These are phyloP conservation scores for Fusarium brevicatenulatum DNA, from an alignment of 2,329 filamentous ascomycete species.

Conservation along the genomic window DNA sequence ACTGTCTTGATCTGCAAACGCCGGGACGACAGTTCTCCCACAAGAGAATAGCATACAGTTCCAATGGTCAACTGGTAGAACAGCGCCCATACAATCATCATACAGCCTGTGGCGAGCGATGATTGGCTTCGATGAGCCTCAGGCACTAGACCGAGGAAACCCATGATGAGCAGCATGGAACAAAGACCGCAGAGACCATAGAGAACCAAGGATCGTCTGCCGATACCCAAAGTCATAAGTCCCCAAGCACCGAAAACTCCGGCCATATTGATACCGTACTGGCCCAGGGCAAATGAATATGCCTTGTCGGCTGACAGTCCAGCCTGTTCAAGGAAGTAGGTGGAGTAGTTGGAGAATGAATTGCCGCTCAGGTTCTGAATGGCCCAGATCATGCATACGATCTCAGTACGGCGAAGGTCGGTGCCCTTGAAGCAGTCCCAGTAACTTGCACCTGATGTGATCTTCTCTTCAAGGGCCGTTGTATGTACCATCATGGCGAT, in stretches of 20 bases:
- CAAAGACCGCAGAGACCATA: conserved; percentile 79
- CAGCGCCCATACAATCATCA: conserved; percentile 86
- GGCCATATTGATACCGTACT: conserved; percentile 78
- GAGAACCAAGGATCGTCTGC: conserved; percentile 80
- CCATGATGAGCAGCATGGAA: conserved; percentile 82
- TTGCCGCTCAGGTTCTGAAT: conserved; percentile 73
- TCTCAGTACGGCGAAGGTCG: conserved; percentile 80
- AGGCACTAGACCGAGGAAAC: conserved; percentile 82
- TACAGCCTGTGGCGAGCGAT: conserved; percentile 81
- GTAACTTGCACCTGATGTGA: conserved; percentile 79
- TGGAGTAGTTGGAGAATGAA: conserved; percentile 73
- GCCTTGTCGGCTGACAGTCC: conserved; percentile 62
- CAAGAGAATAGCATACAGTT: conserved; percentile 89
- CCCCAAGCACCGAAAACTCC: conserved; percentile 86
- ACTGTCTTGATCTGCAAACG: conserved; percentile 92
- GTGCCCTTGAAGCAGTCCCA: conserved; percentile 85
- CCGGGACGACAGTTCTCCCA: conserved; percentile 83
- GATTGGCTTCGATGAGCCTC: conserved; percentile 65
- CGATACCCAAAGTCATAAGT: conserved; percentile 78
- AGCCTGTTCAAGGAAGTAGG: conserved; percentile 70
- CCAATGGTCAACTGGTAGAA: conserved; percentile 89
- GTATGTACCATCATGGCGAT: conserved; percentile 94
- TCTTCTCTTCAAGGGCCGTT: conserved; percentile 79
- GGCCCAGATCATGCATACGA: conserved; percentile 72
- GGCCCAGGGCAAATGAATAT: conserved; percentile 70